Conservation (phyloP, 163 green algal genomes). For the Trebouxiophyceae sp. region DNA sequence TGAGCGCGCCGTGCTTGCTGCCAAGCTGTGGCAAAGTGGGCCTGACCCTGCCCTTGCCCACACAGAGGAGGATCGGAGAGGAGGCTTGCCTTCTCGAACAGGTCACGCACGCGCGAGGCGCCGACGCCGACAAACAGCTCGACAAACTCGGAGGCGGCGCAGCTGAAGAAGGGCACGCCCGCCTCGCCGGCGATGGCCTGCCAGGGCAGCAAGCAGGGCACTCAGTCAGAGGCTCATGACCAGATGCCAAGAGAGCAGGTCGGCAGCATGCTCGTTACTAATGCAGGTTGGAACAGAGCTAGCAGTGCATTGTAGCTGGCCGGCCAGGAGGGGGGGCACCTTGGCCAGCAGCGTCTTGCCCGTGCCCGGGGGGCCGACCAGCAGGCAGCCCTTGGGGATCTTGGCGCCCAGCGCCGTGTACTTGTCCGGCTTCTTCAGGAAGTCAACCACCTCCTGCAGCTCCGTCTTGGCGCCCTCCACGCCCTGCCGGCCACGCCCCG, state of each 20-base stretch:
- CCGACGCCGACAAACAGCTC: conserved; percentile 98
- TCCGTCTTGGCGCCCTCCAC: conserved; percentile 89
- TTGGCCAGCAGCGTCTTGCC: conserved; percentile 98
- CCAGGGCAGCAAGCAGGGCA: too few relatives aligned
- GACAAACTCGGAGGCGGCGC: conserved; percentile 96
- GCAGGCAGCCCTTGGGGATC: conserved; percentile 85
- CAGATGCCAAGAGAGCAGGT: too few relatives aligned
- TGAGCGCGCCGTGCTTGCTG: too few relatives aligned
- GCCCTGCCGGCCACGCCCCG: too few relatives aligned
- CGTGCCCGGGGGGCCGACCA: conserved; percentile 77
- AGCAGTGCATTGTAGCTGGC: too few relatives aligned
- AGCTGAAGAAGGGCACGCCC: conserved; percentile 94
- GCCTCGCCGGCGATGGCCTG: conserved; percentile 96
- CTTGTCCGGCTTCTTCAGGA: conserved; percentile 96
- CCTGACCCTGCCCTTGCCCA: too few relatives aligned
- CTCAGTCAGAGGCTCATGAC: too few relatives aligned
- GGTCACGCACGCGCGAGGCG: conserved; percentile 88
- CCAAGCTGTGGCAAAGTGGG: too few relatives aligned
- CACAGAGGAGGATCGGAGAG: not conserved
- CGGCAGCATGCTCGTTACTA: too few relatives aligned
- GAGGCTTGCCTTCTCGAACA: conserved; percentile 88
- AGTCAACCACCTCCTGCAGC: conserved; percentile 88
- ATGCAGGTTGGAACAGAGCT: too few relatives aligned
- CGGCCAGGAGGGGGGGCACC: conserved; percentile 92
- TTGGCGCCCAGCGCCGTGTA: conserved; percentile 92